Evolutionary conservation across 2,329 filamentous ascomycete genomes (phyloP).

Genomic region (Botrytis tulipae): DNA sequence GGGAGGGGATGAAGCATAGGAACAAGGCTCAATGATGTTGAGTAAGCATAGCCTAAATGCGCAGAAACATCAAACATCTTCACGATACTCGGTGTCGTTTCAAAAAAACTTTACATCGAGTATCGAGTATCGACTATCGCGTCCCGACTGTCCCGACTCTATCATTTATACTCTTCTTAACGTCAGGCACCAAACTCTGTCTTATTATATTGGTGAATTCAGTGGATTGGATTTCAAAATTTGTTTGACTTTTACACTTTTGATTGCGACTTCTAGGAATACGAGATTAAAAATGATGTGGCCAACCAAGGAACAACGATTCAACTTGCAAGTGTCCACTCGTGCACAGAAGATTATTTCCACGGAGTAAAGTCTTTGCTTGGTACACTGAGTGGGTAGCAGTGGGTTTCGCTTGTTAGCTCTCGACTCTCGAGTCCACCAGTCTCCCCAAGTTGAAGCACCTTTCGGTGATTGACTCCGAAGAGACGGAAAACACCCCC

Average conservation of each 20-base stretch:
- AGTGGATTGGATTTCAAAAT: not conserved
- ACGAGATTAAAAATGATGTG: slow-evolving; percentile 12
- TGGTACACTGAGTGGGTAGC: not conserved
- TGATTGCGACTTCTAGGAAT: not conserved
- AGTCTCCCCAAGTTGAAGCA: not conserved
- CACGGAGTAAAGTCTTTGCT: slow-evolving; percentile 1
- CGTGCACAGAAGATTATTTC: not conserved
- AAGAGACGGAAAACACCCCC: not conserved
- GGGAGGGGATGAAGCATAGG: not conserved
- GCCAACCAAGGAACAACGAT: slow-evolving; percentile 3
- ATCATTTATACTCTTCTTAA: not conserved
- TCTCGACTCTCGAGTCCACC: not conserved
- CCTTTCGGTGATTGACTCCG: not conserved
- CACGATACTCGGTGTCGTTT: not conserved
- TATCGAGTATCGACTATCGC: not conserved
- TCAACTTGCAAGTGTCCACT: not conserved
- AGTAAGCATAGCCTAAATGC: not conserved
- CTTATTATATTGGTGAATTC: not conserved
- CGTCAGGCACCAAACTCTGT: slow-evolving; percentile 3
- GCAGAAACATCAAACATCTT: slow-evolving; percentile 7
- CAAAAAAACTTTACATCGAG: not conserved
- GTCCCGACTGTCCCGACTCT: not conserved
- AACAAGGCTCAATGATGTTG: not conserved
- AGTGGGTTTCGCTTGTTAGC: not conserved
- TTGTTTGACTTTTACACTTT: not conserved